Evolutionary conservation across 495 filamentous ascomycete genomes (phyloP), one percentile per base, ranked within the genome.

Genomic region (Neurospora sp.): DNA sequence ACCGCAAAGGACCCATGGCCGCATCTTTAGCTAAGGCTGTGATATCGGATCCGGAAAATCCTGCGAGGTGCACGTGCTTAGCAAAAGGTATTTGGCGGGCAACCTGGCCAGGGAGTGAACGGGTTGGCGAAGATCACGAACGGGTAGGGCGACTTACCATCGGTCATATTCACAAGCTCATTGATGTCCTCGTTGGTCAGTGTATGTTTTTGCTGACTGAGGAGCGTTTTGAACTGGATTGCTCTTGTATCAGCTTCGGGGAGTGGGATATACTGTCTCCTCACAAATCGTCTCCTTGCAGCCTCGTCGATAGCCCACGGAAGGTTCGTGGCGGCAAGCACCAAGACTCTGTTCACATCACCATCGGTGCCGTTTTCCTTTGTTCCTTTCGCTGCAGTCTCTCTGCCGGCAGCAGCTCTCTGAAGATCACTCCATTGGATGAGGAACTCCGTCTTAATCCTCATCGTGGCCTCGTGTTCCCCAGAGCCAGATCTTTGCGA

Each of bases 231-330:
- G 31, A 99, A 78, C 75, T 99, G 96, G 40, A 87, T 86, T 71
- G 87, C 88, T 68, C 96, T 86, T 0, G 96, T 96, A 75, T 90
- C 85, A 16, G 88, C 87, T 78, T 98, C 96, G 3, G 96, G 96
- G 44, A 99, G 78, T 3, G 96, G 96, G 71, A 99, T 98, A 80
- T 99, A 99, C 79, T 98, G 96, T 69, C 96, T 84, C 45, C 96
- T 88, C 35, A 98, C 96, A 78, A 99, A 99, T 69, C 96, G 86
- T 70, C 96, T 84, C 69, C 96, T 87, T 9, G 96, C 96, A 40
- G 96, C 96, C 80, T 98, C 96, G 76, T 99, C 96, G 76, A 98
- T 98, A 48, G 94, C 94, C 96, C 96, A 99, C 1, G 96, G 96
- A 78, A 99, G 81, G 78, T 99, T 99, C 9, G 96, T 99, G 40